These are phyloP conservation scores for Fusarium sp. DNA, from an alignment of 2,329 filamentous ascomycete species.

Conservation along the genomic window DNA sequence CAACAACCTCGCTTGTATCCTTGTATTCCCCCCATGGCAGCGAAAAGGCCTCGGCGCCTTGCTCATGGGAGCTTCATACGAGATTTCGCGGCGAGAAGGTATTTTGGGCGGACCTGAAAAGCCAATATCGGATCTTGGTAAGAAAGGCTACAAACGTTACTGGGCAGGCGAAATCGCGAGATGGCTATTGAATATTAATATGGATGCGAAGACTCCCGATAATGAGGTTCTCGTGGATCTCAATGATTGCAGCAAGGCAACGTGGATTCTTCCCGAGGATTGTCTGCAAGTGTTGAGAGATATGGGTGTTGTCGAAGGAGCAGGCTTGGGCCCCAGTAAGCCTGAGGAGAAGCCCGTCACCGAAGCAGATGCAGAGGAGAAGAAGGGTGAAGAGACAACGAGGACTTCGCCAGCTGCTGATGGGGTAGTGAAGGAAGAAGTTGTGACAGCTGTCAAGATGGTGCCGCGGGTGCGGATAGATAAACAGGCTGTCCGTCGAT, in stretches of 20 bases:
- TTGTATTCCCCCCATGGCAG: conserved; percentile 96
- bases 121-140: conserved; percentile 87
- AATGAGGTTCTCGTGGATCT: conserved; percentile 71
- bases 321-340: conserved; percentile 61
- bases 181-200: conserved; percentile 66
- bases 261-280: conserved; percentile 89
- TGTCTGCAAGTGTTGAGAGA: conserved; percentile 81
- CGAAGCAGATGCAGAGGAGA: conserved; percentile 37
- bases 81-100: conserved; percentile 85
- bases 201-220: conserved; percentile 50
- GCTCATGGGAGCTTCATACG: conserved; percentile 94
- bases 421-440: conserved; percentile 46
- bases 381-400: conserved; percentile 40
- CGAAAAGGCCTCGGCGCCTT: conserved; percentile 88
- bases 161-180: conserved; percentile 88
- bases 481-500: conserved; percentile 71
- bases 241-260: conserved; percentile 78
- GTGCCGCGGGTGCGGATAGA: conserved; percentile 66
- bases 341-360: conserved; percentile 36
- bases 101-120: conserved; percentile 93
- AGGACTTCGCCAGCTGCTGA: conserved; percentile 8
- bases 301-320: conserved; percentile 79
- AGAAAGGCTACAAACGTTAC: conserved; percentile 84
- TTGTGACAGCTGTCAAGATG: conserved; percentile 48
- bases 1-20: conserved; percentile 96